A percentile compares a stretch with the other conserved stretches of the same genome.
Conservation (phyloP, 495 filamentous ascomycete genomes). For the Penicillium flavigenum region DNA sequence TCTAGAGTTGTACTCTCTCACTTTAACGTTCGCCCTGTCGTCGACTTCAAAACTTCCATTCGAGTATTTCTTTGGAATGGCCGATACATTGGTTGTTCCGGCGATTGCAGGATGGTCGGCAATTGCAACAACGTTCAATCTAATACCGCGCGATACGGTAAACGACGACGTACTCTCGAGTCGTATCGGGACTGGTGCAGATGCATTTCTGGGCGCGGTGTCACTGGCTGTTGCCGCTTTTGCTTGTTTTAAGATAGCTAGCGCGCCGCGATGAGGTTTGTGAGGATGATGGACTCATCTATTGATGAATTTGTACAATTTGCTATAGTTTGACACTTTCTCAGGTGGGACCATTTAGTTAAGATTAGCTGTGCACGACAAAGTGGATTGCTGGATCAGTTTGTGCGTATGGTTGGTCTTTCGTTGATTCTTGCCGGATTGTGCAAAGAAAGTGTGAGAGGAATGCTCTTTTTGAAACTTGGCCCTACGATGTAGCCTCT, state of each 20-base stretch:
- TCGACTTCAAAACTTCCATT: neutral
- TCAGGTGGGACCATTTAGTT: too few species aligned
- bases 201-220: neutral
- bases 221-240: neutral
- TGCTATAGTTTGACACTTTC: too few species aligned
- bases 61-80: neutral
- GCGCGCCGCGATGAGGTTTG: neutral
- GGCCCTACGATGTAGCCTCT: too few species aligned
- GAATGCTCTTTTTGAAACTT: too few species aligned
- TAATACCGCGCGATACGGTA: constrained; percentile 6
- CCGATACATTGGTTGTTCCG: constrained; percentile 7
- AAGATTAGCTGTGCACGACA: too few species aligned
- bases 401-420: too few species aligned
- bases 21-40: constrained; percentile 3
- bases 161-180: constrained; percentile 4
- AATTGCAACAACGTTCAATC: constrained; percentile 7
- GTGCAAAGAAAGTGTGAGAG: too few species aligned
- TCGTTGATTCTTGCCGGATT: too few species aligned
- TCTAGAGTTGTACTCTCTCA: constrained; percentile 8
- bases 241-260: neutral
- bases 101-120: constrained; percentile 9
- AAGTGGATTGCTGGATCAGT: too few species aligned
- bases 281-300: neutral
- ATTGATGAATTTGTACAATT: neutral
- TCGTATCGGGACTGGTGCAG: neutral